Evolutionary conservation across 2,329 filamentous ascomycete genomes (phyloP).

Genomic region (Alternaria sp.): DNA sequence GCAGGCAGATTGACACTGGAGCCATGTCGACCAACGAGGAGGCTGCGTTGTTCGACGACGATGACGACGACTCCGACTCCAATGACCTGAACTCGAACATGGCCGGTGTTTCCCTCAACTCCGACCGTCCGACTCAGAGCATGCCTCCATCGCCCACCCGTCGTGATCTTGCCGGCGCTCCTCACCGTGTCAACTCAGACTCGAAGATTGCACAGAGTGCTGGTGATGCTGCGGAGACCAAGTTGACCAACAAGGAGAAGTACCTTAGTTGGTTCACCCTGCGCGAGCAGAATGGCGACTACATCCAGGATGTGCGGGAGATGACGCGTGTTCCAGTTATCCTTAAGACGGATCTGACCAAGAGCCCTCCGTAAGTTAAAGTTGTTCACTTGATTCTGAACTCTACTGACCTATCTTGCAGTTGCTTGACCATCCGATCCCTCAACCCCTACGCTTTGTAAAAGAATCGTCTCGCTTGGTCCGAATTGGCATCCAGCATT

Average conservation of each 20-base stretch:
- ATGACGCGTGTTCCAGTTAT: slow-evolving; percentile 98
- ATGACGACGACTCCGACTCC: slow-evolving; percentile 82
- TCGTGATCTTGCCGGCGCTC: slow-evolving; percentile 71
- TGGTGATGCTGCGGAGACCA: slow-evolving; percentile 76
- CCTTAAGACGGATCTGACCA: slow-evolving; percentile 95
- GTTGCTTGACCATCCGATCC: slow-evolving; percentile 83
- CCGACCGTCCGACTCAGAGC: slow-evolving; percentile 90
- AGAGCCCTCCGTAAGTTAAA: slow-evolving; percentile 95
- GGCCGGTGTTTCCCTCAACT: slow-evolving; percentile 84
- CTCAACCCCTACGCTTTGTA: slow-evolving; percentile 77
- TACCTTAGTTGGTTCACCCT: slow-evolving; percentile 90
- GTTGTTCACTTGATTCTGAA: neutral
- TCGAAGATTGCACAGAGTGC: slow-evolving; percentile 79
- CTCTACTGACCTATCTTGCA: slow-evolving; percentile 48
- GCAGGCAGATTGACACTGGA: slow-evolving; percentile 92
- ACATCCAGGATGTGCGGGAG: slow-evolving; percentile 97
- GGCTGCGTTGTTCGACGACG: slow-evolving; percentile 94
- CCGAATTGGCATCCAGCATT: neutral
- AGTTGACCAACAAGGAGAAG: slow-evolving; percentile 93
- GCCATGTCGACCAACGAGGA: slow-evolving; percentile 93
- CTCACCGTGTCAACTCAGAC: slow-evolving; percentile 91
- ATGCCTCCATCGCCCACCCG: slow-evolving; percentile 90
- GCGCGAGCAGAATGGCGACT: slow-evolving; percentile 90
- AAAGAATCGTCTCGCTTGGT: slow-evolving; percentile 17
- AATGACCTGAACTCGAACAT: slow-evolving; percentile 91